These are phyloP conservation scores for Parathielavia appendiculata DNA, from an alignment of 495 filamentous ascomycete species.

Conservation along the genomic window DNA sequence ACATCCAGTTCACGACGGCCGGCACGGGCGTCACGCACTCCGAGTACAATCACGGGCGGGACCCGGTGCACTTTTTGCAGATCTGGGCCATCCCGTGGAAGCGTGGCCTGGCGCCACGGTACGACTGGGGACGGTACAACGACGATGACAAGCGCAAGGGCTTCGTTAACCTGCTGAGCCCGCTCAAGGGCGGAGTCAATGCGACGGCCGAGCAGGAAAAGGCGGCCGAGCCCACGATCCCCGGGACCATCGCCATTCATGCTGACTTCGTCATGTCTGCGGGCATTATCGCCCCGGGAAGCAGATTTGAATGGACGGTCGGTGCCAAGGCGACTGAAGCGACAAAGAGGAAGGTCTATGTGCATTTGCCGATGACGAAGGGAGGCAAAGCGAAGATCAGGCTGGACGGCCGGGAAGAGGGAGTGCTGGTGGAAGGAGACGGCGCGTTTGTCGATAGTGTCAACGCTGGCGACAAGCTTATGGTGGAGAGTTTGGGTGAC, in stretches of 20 bases:
- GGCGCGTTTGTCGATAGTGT: constrained; percentile 61
- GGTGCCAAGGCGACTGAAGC: constrained; percentile 50
- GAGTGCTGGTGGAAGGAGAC: constrained; percentile 63
- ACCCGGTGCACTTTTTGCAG: constrained; percentile 72
- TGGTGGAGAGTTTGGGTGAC: constrained; percentile 59
- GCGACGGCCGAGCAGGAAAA: constrained; percentile 56
- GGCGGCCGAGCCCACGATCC: constrained; percentile 51
- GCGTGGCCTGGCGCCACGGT: constrained; percentile 60
- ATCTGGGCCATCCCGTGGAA: constrained; percentile 76
- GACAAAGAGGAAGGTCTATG: constrained; percentile 62
- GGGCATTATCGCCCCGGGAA: constrained; percentile 52
- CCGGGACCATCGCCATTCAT: constrained; percentile 68
- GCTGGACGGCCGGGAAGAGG: constrained; percentile 57
- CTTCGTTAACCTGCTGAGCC: constrained; percentile 66
- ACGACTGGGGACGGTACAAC: constrained; percentile 61
- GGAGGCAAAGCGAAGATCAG: constrained; percentile 62
- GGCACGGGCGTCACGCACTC: constrained; percentile 72
- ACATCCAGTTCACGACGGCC: constrained; percentile 79
- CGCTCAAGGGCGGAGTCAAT: constrained; percentile 56
- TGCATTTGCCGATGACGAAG: constrained; percentile 72
- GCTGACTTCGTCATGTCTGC: constrained; percentile 76
- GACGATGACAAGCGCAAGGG: constrained; percentile 63
- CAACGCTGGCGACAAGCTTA: constrained; percentile 54
- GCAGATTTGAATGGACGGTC: constrained; percentile 56
- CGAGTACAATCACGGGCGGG: constrained; percentile 60